phyloP scores from a whole-genome alignment of 768 basidiomycete species.

The Boletus tomentosulus region DNA sequence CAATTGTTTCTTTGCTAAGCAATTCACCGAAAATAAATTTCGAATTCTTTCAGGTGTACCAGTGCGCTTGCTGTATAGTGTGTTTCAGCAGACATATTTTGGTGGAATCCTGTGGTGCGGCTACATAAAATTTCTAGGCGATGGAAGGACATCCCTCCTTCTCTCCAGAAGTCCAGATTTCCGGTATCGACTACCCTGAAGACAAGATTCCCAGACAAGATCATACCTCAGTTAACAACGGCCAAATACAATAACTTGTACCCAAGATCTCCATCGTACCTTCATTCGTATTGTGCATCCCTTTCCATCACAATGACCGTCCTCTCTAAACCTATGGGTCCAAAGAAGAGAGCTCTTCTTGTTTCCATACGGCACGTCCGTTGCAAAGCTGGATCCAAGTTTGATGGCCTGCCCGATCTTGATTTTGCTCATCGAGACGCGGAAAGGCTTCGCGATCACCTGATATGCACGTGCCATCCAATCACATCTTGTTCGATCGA shows the following conservation, averaged over 20 bases:
- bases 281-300: too few relatives aligned
- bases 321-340: background rate
- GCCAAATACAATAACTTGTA: too few relatives aligned
- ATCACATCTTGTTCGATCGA: background rate
- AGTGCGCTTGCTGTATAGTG: background rate
- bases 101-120: background rate
- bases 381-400: background rate
- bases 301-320: background rate
- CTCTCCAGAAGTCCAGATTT: too few relatives aligned
- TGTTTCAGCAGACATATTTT: background rate
- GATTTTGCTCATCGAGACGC: slow-evolving; percentile 20
- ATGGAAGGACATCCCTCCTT: too few relatives aligned
- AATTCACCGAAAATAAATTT: background rate
- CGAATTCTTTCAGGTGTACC: too few relatives aligned
- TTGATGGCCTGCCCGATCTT: slow-evolving; percentile 5
- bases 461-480: slow-evolving; percentile 16
- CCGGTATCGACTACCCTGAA: too few relatives aligned
- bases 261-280: background rate
- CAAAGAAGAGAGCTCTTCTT: slow-evolving; percentile 19
- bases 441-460: slow-evolving; percentile 1
- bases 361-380: slow-evolving; percentile 13
- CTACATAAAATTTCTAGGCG: background rate
- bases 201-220: background rate
- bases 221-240: background rate
- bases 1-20: background rate